Evolutionary conservation across 164 flowering plant genomes (phyloP).

Genomic region (Taxillus chinensis): DNA sequence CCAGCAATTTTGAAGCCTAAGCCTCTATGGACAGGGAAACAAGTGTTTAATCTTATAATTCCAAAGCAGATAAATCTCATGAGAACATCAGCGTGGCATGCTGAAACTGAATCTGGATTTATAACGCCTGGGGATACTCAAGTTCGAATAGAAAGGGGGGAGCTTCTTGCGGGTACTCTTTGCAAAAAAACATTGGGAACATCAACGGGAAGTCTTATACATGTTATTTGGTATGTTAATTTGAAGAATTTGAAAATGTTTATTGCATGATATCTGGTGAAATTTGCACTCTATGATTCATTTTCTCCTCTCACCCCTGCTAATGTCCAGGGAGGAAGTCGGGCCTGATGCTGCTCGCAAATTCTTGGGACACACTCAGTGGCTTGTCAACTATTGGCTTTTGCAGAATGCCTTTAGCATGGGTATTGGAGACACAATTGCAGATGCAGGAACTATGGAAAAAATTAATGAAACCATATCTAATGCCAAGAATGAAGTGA

Average conservation of each 20-base stretch:
- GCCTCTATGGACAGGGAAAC: constrained; percentile 98
- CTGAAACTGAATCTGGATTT: constrained; percentile 65
- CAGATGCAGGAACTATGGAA: constrained; percentile 94
- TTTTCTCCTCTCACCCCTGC: constrained; percentile 3
- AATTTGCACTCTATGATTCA: no score
- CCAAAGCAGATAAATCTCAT: constrained; percentile 94
- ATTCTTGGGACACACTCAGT: constrained; percentile 96
- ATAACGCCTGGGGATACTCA: constrained; percentile 92
- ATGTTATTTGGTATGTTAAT: constrained; percentile 77
- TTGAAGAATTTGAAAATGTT: no score
- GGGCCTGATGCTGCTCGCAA: constrained; percentile 99
- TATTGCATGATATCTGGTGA: no score
- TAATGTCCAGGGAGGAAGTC: constrained; percentile 80
- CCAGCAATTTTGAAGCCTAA: constrained; percentile 92
- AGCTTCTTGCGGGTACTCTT: constrained; percentile 82
- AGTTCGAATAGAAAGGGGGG: constrained; percentile 89
- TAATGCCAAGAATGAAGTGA: constrained; percentile 80
- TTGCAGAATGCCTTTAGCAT: constrained; percentile 89
- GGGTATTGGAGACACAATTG: constrained; percentile 98
- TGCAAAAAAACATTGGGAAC: constrained; percentile 97
- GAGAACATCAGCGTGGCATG: constrained; percentile 85
- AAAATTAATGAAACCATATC: constrained; percentile 85
- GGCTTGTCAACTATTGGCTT: constrained; percentile 99
- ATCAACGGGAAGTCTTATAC: constrained; percentile 94
- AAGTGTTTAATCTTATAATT: constrained; percentile 92